A percentile compares a stretch with the other conserved stretches of the same genome.
Conservation (phyloP, 345 rosid genomes). For the Salix arbutifolia region DNA sequence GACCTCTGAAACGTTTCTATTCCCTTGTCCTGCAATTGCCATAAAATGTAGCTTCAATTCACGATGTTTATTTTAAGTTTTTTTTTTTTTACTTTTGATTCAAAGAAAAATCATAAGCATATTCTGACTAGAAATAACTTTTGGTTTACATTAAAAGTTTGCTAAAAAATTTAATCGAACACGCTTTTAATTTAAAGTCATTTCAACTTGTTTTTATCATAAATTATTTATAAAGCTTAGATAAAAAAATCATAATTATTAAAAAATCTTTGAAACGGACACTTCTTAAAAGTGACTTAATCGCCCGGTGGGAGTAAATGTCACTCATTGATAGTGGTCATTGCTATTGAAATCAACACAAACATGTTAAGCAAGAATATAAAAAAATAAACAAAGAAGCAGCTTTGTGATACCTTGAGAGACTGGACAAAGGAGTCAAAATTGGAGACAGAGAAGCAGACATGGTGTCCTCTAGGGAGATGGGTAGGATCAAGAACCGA, state of each 20-base stretch:
- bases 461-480: slow-evolving; percentile 73
- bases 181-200: no score
- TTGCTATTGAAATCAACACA: not conserved
- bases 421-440: slow-evolving; percentile 58
- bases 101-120: no score
- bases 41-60: not conserved
- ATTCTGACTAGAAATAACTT: no score
- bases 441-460: slow-evolving; percentile 74
- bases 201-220: no score
- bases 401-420: slow-evolving; percentile 48
- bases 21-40: slow-evolving; percentile 62
- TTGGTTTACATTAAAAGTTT: no score
- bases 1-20: slow-evolving; percentile 65
- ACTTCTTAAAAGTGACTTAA: not conserved
- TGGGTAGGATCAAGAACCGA: slow-evolving; percentile 61
- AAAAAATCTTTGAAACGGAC: no score
- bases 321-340: not conserved
- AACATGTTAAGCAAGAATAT: not conserved
- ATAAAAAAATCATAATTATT: no score
- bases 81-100: no score
- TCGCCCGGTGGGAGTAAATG: not conserved
- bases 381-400: not conserved
- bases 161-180: no score
- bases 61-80: not conserved
- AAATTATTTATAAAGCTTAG: no score